Percentiles rank a stretch among this genome's conserved stretches.
Evolutionary conservation across 1,284 basidiomycete genomes (phyloP).

Genomic region (Cystobasidium sp.): DNA sequence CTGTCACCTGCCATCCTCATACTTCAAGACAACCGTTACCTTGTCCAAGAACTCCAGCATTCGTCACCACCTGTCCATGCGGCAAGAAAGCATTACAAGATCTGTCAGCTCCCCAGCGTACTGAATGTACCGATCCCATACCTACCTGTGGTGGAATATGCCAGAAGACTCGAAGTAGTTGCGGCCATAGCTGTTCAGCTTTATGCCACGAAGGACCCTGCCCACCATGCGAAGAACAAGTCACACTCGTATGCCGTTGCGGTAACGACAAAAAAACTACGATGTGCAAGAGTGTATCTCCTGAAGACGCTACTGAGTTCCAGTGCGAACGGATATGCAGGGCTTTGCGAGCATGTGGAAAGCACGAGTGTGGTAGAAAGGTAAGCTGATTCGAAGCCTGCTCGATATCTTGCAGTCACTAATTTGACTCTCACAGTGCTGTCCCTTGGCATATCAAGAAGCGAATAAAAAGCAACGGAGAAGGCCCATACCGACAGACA

Average conservation of each 20-base stretch:
- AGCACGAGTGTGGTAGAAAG: constrained; percentile 76
- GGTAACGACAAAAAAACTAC: constrained; percentile 47
- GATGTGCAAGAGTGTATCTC: constrained; percentile 41
- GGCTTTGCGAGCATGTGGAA: constrained; percentile 74
- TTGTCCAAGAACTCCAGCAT: constrained; percentile 74
- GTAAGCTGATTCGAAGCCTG: constrained; percentile 35
- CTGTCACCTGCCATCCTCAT: constrained; percentile 67
- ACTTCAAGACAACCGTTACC: constrained; percentile 61
- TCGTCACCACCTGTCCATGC: constrained; percentile 77
- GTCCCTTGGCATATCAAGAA: constrained; percentile 72
- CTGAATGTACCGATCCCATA: constrained; percentile 71
- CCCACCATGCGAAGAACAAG: constrained; percentile 54
- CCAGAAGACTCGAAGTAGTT: constrained; percentile 66
- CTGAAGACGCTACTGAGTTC: constrained; percentile 62
- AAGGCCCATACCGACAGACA: constrained; percentile 34
- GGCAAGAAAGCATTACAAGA: constrained; percentile 66
- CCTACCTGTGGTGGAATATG: constrained; percentile 76
- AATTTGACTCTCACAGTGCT: constrained; percentile 63
- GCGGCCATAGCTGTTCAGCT: constrained; percentile 72
- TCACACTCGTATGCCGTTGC: constrained; percentile 52
- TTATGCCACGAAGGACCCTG: constrained; percentile 59
- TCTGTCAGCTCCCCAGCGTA: constrained; percentile 61
- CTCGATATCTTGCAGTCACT: not conserved
- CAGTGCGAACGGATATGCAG: constrained; percentile 76
- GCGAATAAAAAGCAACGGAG: constrained; percentile 45